Conservation (phyloP, 345 rosid species). For the Brassica rapa region DNA sequence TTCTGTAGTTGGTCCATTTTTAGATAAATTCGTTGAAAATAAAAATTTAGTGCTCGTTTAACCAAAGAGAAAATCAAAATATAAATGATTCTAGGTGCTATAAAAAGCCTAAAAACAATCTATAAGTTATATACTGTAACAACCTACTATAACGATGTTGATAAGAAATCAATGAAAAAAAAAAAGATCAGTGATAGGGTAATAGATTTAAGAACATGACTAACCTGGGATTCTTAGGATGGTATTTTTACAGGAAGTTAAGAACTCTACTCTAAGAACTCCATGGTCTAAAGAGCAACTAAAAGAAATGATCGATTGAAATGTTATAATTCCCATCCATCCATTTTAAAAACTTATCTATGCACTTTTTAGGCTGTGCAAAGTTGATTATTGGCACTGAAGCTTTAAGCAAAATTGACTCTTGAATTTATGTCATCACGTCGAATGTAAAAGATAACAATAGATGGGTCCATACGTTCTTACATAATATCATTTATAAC, state of each 20-base stretch:
- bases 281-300: not conserved
- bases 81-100: not conserved
- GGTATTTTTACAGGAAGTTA: too few relatives aligned
- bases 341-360: not conserved
- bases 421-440: conserved; percentile 11
- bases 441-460: not conserved
- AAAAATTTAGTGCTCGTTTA: not conserved
- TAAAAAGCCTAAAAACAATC: not conserved
- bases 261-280: too few relatives aligned
- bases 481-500: conserved; percentile 11
- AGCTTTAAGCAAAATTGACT: conserved; percentile 29
- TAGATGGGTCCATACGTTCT: conserved; percentile 31
- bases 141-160: not conserved
- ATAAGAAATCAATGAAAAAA: not conserved
- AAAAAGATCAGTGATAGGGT: not conserved
- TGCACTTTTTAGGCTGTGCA: conserved; percentile 6
- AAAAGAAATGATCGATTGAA: not conserved
- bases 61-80: not conserved
- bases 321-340: not conserved
- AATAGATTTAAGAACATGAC: not conserved
- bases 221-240: too few relatives aligned
- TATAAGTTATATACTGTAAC: not conserved
- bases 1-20: not conserved
- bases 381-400: conserved; percentile 19
- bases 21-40: not conserved